A percentile compares a stretch with the other conserved stretches of the same genome.
phyloP scores from a whole-genome alignment of 495 filamentous ascomycete genomes.

The Talaromyces wortmannii region DNA sequence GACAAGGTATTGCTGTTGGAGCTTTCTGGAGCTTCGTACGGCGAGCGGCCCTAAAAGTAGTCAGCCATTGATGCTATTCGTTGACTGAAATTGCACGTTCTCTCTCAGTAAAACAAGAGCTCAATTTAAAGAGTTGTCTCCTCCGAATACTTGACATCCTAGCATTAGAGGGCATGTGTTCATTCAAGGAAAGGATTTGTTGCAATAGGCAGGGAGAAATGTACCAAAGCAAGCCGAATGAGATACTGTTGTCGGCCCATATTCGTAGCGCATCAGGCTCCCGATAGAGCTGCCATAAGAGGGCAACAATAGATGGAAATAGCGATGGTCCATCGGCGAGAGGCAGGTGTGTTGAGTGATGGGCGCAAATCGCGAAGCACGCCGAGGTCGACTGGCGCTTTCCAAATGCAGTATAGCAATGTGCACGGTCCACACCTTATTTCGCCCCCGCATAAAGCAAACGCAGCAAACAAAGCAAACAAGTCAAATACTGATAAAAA shows the following conservation, averaged over 20 bases:
- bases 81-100: background rate
- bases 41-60: conserved; percentile 56
- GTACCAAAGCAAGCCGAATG: conserved; percentile 47
- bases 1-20: conserved; percentile 8
- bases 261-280: background rate
- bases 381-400: background rate
- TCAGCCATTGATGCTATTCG: conserved; percentile 8
- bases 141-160: background rate
- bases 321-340: background rate
- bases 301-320: background rate
- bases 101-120: background rate
- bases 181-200: background rate
- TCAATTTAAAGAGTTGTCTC: background rate
- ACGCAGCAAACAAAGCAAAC: conserved; percentile 31
- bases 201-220: conserved; percentile 2
- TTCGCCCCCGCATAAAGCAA: conserved; percentile 2
- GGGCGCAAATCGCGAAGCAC: background rate
- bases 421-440: conserved; percentile 24
- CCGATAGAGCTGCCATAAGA: background rate
- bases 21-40: conserved; percentile 55
- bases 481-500: conserved; percentile 17
- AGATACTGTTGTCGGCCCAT: conserved; percentile 48
- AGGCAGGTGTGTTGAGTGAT: background rate
- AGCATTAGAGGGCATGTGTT: background rate
- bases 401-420: background rate